Evolutionary conservation across 2,329 filamentous ascomycete genomes (phyloP).

Genomic region (Colletotrichum theobromicola): DNA sequence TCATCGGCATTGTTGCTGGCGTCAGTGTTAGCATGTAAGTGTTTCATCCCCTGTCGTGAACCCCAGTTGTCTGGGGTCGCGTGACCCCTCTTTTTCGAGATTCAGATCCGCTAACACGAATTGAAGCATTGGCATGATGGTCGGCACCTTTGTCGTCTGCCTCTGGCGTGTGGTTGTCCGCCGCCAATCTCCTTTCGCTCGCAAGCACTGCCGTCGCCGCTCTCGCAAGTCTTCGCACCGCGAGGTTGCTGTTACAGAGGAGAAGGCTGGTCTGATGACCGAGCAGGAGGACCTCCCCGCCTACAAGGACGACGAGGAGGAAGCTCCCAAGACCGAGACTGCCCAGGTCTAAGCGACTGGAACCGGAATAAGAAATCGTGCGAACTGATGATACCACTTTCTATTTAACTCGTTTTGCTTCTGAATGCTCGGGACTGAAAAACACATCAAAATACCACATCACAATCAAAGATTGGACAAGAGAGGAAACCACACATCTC

Average conservation of each 20-base stretch:
- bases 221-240: slow-evolving; percentile 39
- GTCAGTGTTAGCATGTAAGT: slow-evolving; percentile 69
- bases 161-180: slow-evolving; percentile 60
- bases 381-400: slow-evolving; percentile 22
- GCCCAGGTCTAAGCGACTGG: not conserved
- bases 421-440: not conserved
- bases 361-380: not conserved
- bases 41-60: not conserved
- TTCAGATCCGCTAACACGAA: slow-evolving; percentile 30
- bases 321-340: not conserved
- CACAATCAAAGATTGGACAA: slow-evolving; percentile 16
- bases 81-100: not conserved
- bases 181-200: slow-evolving; percentile 36
- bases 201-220: slow-evolving; percentile 34
- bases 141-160: slow-evolving; percentile 66
- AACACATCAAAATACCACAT: not conserved
- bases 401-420: not conserved
- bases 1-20: slow-evolving; percentile 73
- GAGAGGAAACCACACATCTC: slow-evolving; percentile 16
- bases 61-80: not conserved
- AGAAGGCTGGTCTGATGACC: slow-evolving; percentile 57
- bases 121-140: slow-evolving; percentile 64
- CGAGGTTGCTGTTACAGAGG: slow-evolving; percentile 47
- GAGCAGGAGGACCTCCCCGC: slow-evolving; percentile 33
- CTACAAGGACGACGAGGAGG: slow-evolving; percentile 30